A percentile compares a stretch with the other conserved stretches of the same genome.
phyloP scores from a whole-genome alignment of 805 yeast genomes.

The Wickerhamia fluorescens region DNA sequence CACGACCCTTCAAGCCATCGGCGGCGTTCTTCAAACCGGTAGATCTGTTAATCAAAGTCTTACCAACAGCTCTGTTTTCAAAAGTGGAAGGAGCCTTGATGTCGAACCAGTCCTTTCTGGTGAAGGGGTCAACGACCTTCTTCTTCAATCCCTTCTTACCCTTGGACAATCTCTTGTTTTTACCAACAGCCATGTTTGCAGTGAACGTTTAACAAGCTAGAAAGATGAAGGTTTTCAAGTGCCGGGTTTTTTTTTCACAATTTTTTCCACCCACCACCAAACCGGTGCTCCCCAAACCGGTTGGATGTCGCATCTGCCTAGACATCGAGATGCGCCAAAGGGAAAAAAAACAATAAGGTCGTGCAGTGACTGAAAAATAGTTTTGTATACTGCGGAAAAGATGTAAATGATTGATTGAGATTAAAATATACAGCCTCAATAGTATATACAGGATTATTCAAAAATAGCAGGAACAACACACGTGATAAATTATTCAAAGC shows the following conservation, averaged over 20 bases:
- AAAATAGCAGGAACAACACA: too few species aligned
- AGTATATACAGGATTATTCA: too few species aligned
- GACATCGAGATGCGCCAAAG: too few species aligned
- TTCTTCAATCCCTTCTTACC: conserved; percentile 98
- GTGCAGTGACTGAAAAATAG: too few species aligned
- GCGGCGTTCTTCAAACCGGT: conserved; percentile 98
- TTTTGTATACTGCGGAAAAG: too few species aligned
- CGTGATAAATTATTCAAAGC: too few species aligned
- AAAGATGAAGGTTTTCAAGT: conserved; percentile 5
- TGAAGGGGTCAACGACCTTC: conserved; percentile 99
- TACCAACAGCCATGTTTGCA: conserved; percentile 60
- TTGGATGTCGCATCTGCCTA: too few species aligned
- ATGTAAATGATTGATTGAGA: too few species aligned
- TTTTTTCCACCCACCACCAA: too few species aligned
- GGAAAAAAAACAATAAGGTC: too few species aligned
- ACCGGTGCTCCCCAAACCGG: too few species aligned
- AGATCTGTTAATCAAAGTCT: conserved; percentile 96
- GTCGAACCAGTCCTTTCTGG: conserved; percentile 98
- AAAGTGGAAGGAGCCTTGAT: conserved; percentile 99
- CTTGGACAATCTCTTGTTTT: conserved; percentile 81
- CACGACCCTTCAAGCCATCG: conserved; percentile 97
- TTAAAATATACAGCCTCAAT: too few species aligned
- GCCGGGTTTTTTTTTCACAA: conserved; percentile 3
- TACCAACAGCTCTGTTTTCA: conserved; percentile 98
- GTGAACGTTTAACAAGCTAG: conserved; percentile 5